Evolutionary conservation across 2,329 filamentous ascomycete species (phyloP), one percentile per base, ranked within the genome.

Genomic region (Colletotrichum abscissum): DNA sequence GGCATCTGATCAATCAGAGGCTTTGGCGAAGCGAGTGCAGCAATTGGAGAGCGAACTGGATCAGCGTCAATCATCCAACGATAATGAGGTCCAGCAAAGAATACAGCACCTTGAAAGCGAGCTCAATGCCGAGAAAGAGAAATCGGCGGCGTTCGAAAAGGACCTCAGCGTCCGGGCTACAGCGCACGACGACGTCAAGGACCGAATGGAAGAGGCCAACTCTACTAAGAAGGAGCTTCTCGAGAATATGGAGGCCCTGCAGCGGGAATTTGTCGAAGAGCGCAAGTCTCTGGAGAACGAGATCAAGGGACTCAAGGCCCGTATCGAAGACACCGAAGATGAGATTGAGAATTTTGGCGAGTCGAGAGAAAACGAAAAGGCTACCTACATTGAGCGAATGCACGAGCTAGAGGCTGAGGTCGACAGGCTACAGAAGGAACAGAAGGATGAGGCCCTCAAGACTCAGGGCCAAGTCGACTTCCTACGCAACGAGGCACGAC

Each of bases 201-300:
- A 86, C 78, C 92, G 92, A 78, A 89, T 98, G 74, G 91, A 97
- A 75, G 96, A 98, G 81, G 94, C 91, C 6, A 94, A 97, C 77
- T 95, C 94, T 3, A 98, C 94, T 1, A 99, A 99, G 82, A 93
- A 94, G 77, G 97, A 98, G 81, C 90, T 99, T 11, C 91, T 99
- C 83, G 93, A 94, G 76, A 99, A 99, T 79, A 94, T 99, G 85
- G 95, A 98, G 79, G 93, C 95, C 14, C 90, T 97, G 76, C 95
- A 98, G 82, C 91, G 91, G 30, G 97, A 98, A 79, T 98, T 98
- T 77, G 88, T 93, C 46, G 91, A 92, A 63, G 96, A 98, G 82
- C 91, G 97, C 52, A 94, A 93, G 78, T 93, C 92, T 11, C 86
- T 98, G 0, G 94, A 98, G 77, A 88, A 90, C 19, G 95, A 98